Base-by-base conservation (phyloP, 2,329 filamentous ascomycete species). In the Chalaropsis thielavioides region DNA sequence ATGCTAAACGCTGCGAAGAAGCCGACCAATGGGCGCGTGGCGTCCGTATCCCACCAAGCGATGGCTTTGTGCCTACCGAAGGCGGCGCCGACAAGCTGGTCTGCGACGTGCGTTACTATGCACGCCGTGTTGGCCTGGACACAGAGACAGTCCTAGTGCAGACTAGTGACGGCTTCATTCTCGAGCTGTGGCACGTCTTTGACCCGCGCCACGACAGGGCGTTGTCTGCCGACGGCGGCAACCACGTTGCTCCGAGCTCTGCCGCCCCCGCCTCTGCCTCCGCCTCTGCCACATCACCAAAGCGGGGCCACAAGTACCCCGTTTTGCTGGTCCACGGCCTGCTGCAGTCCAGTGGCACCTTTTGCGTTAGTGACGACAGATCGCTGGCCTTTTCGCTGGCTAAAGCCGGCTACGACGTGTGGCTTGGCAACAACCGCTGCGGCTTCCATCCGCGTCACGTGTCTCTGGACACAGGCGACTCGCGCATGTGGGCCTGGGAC, bases 401-500 rank as follows among this genome's bases (percentile, higher is more conserved):
- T 74, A 96, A 96, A 75, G 85, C 88, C 0, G 92, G 92, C 1
- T 96, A 90, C 74, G 92, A 97, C 73, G 90, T 97, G 46, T 97
- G 92, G 92, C 80, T 96, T 17, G 92, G 92, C 3, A 95, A 96
- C 75, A 96, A 96, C 72, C 83, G 92, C 22, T 95, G 91, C 72
- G 92, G 92, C 0, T 90, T 94, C 74, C 78, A 82, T 0, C 92
- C 92, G 0, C 82, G 85, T 68, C 92, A 97, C 72, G 82, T 80
- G 1, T 75, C 86, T 24, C 81, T 96, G 46, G 75, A 83, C 1
- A 85, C 88, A 69, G 77, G 77, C 2, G 92, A 97, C 71, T 92
- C 92, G 1, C 83, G 91, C 38, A 95, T 96, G 89, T 96, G 92
- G 92, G 85, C 86, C 49, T 97, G 92, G 92, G 95, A 95, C 69